Conservation (phyloP, 2,329 filamentous ascomycete species). For the Parasarocladium wereldwijsianum region DNA sequence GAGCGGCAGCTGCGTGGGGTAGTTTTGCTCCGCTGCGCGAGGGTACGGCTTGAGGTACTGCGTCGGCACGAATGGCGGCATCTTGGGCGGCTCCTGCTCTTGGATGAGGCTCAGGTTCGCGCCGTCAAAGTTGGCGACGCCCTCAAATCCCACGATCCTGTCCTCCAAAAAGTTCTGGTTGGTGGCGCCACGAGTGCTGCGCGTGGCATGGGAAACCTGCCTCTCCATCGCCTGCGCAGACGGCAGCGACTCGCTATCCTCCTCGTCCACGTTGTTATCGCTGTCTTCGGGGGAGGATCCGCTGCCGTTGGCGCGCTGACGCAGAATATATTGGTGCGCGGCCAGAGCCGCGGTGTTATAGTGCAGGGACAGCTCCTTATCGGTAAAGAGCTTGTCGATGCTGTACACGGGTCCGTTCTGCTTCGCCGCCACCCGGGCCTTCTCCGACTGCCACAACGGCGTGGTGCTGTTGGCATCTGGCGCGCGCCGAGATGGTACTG, state of each 20-base stretch:
- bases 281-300: slow-evolving; percentile 37
- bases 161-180: slow-evolving; percentile 42
- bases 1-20: slow-evolving; percentile 31
- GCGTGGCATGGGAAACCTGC: slow-evolving; percentile 47
- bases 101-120: slow-evolving; percentile 42
- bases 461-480: slow-evolving; percentile 44
- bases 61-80: slow-evolving; percentile 40
- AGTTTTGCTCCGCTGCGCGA: slow-evolving; percentile 39
- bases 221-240: slow-evolving; percentile 48
- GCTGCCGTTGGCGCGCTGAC: slow-evolving; percentile 37
- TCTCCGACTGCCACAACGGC: slow-evolving; percentile 47
- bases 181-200: slow-evolving; percentile 42
- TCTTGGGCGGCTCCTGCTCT: slow-evolving; percentile 38
- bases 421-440: slow-evolving; percentile 35
- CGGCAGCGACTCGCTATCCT: slow-evolving; percentile 29
- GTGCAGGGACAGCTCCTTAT: slow-evolving; percentile 52
- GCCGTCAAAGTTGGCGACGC: slow-evolving; percentile 43
- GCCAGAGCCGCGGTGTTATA: slow-evolving; percentile 49
- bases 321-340: slow-evolving; percentile 45
- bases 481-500: slow-evolving; percentile 39
- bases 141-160: slow-evolving; percentile 44
- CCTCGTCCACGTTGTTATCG: slow-evolving; percentile 35
- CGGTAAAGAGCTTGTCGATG: slow-evolving; percentile 56
- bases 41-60: slow-evolving; percentile 45
- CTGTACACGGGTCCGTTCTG: slow-evolving; percentile 47